A percentile compares a stretch with the other conserved stretches of the same genome.
These are phyloP conservation scores for Salix koriyanagi DNA, from an alignment of 345 rosid species.

Conservation along the genomic window DNA sequence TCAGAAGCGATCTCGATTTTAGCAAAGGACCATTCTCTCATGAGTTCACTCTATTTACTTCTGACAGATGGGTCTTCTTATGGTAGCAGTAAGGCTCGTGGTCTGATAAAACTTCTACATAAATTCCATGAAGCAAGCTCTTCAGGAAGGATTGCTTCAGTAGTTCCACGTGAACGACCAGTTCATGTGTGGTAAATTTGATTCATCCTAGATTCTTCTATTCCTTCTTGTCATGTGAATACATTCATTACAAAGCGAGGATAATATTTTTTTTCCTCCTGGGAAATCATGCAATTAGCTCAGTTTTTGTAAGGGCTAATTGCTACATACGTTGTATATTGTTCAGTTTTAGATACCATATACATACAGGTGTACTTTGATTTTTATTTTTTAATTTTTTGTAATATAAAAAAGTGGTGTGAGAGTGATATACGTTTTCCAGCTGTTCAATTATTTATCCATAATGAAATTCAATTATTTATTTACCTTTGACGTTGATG, in stretches of 20 bases:
- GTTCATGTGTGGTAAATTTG: slow-evolving; percentile 18
- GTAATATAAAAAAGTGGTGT: background rate
- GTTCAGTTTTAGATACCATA: background rate
- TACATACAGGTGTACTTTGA: background rate
- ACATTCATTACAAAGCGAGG: background rate
- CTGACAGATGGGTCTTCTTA: slow-evolving; percentile 41
- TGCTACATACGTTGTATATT: background rate
- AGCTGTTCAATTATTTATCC: background rate
- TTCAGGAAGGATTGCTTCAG: slow-evolving; percentile 13
- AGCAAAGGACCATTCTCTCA: slow-evolving; percentile 34
- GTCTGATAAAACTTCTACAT: slow-evolving; percentile 43
- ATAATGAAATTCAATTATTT: too few species aligned
- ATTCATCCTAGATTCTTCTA: background rate
- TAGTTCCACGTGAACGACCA: slow-evolving; percentile 18
- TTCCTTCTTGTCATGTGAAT: slow-evolving; percentile 9
- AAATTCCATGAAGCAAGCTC: slow-evolving; percentile 36
- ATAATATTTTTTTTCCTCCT: background rate
- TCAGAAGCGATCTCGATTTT: slow-evolving; percentile 37
- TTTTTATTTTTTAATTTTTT: background rate
- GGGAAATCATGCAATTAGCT: slow-evolving; percentile 23
- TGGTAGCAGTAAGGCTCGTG: slow-evolving; percentile 41
- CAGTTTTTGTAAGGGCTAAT: slow-evolving; percentile 44
- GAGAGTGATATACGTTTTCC: background rate
- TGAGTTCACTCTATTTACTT: slow-evolving; percentile 39
- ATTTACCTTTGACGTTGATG: background rate